phyloP scores from a whole-genome alignment of 805 yeast genomes.

The Lachancea nothofagi region DNA sequence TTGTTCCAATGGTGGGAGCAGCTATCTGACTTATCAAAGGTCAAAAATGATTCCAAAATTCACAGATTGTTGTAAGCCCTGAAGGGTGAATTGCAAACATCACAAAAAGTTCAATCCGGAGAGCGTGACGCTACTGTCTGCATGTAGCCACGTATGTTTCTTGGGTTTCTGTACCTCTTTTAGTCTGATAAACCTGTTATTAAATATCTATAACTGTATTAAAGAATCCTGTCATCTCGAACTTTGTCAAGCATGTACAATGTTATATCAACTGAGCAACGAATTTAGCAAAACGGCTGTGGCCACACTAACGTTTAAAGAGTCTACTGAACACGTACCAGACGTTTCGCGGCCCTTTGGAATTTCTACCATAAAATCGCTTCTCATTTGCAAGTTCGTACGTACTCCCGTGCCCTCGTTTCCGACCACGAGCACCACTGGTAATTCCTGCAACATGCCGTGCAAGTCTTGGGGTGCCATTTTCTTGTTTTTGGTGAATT shows the following conservation, averaged over 20 bases:
- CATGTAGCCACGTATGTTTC: no score
- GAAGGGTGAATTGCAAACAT: no score
- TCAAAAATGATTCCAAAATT: constrained; percentile 36
- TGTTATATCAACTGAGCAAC: constrained; percentile 14
- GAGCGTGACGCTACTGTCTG: background rate
- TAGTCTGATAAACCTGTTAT: background rate
- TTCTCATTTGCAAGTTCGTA: constrained; percentile 51
- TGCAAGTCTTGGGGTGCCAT: constrained; percentile 41
- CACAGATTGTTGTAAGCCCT: constrained; percentile 31
- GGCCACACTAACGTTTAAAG: constrained; percentile 87
- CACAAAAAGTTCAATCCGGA: background rate
- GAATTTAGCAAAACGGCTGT: constrained; percentile 56
- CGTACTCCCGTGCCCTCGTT: constrained; percentile 84
- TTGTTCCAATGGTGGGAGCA: constrained; percentile 92
- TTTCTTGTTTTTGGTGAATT: constrained; percentile 32
- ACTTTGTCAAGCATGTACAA: constrained; percentile 1
- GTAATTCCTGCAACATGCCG: constrained; percentile 42
- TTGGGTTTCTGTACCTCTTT: no score
- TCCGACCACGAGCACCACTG: constrained; percentile 71
- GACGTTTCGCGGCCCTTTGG: constrained; percentile 20
- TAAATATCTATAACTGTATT: constrained; percentile 1
- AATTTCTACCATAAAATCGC: constrained; percentile 43
- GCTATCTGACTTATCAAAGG: constrained; percentile 51
- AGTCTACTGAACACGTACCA: constrained; percentile 46
- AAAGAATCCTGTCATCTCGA: no score